Conservation (phyloP, 805 yeast species). For the Nakazawaea wyomingensis region DNA sequence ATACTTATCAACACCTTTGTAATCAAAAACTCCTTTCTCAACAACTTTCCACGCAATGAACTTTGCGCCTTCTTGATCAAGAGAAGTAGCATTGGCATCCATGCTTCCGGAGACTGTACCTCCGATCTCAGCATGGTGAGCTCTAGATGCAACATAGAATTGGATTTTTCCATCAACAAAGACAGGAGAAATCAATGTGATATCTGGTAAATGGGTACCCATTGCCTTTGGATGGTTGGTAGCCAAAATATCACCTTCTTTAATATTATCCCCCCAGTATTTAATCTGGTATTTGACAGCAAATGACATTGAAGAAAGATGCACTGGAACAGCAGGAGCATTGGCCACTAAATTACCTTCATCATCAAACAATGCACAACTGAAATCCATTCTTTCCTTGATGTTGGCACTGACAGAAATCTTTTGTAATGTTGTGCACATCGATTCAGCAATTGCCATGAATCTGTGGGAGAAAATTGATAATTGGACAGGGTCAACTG, state of each 20-base stretch:
- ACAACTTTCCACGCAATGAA: slow-evolving; percentile 49
- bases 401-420: slow-evolving; percentile 40
- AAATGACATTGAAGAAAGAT: slow-evolving; percentile 41
- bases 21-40: slow-evolving; percentile 44
- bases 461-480: slow-evolving; percentile 42
- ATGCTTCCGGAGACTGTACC: slow-evolving; percentile 56
- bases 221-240: slow-evolving; percentile 40
- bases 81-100: slow-evolving; percentile 48
- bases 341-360: slow-evolving; percentile 40
- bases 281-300: slow-evolving; percentile 33
- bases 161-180: slow-evolving; percentile 38
- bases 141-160: slow-evolving; percentile 53
- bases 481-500: slow-evolving; percentile 38
- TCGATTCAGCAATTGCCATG: slow-evolving; percentile 47
- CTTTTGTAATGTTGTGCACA: slow-evolving; percentile 41
- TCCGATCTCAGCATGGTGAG: slow-evolving; percentile 62
- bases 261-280: slow-evolving; percentile 32
- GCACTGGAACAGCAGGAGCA: slow-evolving; percentile 46
- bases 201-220: slow-evolving; percentile 46
- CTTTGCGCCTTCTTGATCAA: slow-evolving; percentile 53
- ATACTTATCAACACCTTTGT: slow-evolving; percentile 40
- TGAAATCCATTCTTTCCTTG: slow-evolving; percentile 43
- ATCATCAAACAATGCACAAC: slow-evolving; percentile 42
- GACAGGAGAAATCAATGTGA: slow-evolving; percentile 55
- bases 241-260: slow-evolving; percentile 38